Base-by-base conservation (phyloP, 805 yeast species). In the Yamadazyma takamatsuzukensis region DNA sequence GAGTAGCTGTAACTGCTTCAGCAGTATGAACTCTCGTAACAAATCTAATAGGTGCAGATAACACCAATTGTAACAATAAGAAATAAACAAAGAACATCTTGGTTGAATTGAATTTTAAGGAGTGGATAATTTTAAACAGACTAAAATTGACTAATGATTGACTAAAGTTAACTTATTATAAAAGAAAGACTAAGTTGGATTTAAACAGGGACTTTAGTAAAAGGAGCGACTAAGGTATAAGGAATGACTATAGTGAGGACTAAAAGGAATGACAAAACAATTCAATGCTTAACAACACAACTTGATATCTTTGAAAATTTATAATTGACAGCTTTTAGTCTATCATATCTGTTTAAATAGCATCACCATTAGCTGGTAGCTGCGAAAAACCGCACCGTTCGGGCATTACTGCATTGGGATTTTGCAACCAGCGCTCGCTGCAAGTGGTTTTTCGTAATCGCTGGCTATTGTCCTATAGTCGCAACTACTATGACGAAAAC, bases 11-110 rank as follows among this genome's bases (percentile, higher is more conserved):
- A 22, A 74, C 73, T 3, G 80, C 67, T 6, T 54, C 60, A 12
- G 83, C 82, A 13, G 81, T 75, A 47, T 74, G 78, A 23, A 57
- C 55, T 49, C 80, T 62, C 13, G 83, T 76, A 34, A 76, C 59
- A 16, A 72, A 37, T 29, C 55, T 54, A 12, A 66, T 30, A 3
- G 72, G 72, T 11, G 56, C 51, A 13, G 68, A 64, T 5, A 41
- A 16, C 5, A 50, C 47, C 14, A 49, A 36, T 16, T 52, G 54
- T 9, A 53, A 19, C 6, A 23, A 51, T 36, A 32, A 44, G 16
- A 40, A 46, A 35, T 28, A 42, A 27, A 44, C 29, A 39, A 29
- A 40, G 29, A 34, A 32, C 36, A 33, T 35, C 4, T 8, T n/a
- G n/a, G n/a, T n/a, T n/a, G n/a, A n/a, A n/a, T n/a, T n/a, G 10